Percentiles rank a stretch among this genome's conserved stretches.
phyloP scores from a whole-genome alignment of 352 stramenopile species.

The Phytophthora constricta region DNA sequence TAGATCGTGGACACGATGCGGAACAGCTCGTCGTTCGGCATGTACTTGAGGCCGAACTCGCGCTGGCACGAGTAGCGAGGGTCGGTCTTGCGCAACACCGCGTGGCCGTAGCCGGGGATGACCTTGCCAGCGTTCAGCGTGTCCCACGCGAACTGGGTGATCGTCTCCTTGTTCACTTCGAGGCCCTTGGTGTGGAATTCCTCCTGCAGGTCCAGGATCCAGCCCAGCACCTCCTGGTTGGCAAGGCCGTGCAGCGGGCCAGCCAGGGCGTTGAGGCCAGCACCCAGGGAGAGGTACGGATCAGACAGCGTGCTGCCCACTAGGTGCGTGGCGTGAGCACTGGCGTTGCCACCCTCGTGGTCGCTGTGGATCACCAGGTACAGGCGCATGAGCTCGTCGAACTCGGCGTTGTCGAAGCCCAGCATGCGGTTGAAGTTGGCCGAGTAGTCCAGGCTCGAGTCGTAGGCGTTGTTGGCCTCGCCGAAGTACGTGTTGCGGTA shows the following conservation, averaged over 20 bases:
- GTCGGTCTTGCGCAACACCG: slow-evolving; percentile 99
- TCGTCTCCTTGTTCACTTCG: slow-evolving; percentile 97
- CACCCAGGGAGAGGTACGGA: slow-evolving; percentile 97
- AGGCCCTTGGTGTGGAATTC: slow-evolving; percentile 97
- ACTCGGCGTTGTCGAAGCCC: slow-evolving; percentile 95
- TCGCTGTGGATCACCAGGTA: slow-evolving; percentile 99
- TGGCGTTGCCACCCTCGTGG: slow-evolving; percentile 99
- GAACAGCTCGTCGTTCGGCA: slow-evolving; percentile 99
- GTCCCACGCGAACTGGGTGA: slow-evolving; percentile 99
- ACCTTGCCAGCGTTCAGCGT: slow-evolving; percentile 99
- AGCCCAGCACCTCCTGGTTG: slow-evolving; percentile 98
- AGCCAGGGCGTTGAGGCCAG: slow-evolving; percentile 97
- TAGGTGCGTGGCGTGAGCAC: slow-evolving; percentile 98
- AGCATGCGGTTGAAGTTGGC: slow-evolving; percentile 99
- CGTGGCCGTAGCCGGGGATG: slow-evolving; percentile 98
- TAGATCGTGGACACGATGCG: slow-evolving; percentile 99
- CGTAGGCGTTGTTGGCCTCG: slow-evolving; percentile 91
- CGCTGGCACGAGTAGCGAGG: slow-evolving; percentile 99
- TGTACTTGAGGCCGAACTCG: slow-evolving; percentile 99
- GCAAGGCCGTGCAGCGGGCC: slow-evolving; percentile 98
- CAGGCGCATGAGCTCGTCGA: slow-evolving; percentile 99
- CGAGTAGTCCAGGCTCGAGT: slow-evolving; percentile 97
- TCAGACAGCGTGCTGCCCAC: slow-evolving; percentile 98
- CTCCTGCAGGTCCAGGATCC: slow-evolving; percentile 94
- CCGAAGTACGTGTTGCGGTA: slow-evolving; percentile 99